Evolutionary conservation across 164 flowering plant species (phyloP).

Genomic region (Piper betle): DNA sequence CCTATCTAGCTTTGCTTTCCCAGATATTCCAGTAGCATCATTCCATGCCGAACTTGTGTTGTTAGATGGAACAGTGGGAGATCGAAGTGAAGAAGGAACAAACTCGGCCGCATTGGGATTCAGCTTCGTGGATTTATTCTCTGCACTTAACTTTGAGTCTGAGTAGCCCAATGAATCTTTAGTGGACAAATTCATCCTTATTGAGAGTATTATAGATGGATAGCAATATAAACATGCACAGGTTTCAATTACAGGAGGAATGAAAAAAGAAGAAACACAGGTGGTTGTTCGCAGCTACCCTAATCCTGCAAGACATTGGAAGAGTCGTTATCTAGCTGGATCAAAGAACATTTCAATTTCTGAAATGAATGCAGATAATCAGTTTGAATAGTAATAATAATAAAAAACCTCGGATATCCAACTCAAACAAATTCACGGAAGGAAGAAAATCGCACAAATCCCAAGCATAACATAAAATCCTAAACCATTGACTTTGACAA

Average conservation of each 20-base stretch:
- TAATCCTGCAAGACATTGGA: slow-evolving; percentile 44
- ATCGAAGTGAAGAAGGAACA: slow-evolving; percentile 61
- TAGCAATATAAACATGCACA: slow-evolving; percentile 9
- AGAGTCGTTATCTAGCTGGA: not conserved
- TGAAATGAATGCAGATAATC: not conserved
- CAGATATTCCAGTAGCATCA: slow-evolving; percentile 28
- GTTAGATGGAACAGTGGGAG: slow-evolving; percentile 33
- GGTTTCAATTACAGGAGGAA: not conserved
- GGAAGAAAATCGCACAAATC: no score
- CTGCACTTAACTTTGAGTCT: slow-evolving; percentile 26
- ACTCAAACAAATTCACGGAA: not conserved
- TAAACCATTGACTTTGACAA: no score
- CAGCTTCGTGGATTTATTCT: slow-evolving; percentile 36
- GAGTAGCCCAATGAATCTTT: slow-evolving; percentile 27
- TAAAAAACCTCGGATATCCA: not conserved
- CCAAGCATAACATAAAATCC: no score
- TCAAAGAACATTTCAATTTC: not conserved
- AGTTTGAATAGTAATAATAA: not conserved
- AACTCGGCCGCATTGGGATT: slow-evolving; percentile 98
- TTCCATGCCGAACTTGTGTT: slow-evolving; percentile 23
- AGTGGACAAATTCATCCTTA: slow-evolving; percentile 66
- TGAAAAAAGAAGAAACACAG: slow-evolving; percentile 1
- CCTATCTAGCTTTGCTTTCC: slow-evolving; percentile 60
- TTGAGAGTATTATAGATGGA: slow-evolving; percentile 5
- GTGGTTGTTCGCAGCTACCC: slow-evolving; percentile 21